Conservation (phyloP, 1,284 basidiomycete genomes). For the Ustilago curta region DNA sequence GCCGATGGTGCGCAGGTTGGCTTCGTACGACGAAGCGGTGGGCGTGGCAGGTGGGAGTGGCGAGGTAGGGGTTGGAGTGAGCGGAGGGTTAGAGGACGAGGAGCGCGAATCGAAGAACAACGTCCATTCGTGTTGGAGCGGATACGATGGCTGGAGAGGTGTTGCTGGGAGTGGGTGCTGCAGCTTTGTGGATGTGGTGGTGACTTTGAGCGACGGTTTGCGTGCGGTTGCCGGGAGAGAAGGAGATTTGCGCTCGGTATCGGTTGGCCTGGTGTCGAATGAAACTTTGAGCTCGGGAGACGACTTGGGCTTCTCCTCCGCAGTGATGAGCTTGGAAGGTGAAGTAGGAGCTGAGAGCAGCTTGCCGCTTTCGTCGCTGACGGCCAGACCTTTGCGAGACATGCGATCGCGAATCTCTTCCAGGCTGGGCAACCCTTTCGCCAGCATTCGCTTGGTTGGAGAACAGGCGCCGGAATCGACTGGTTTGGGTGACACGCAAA, state of each 20-base stretch:
- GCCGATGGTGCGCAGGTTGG: conserved; percentile 59
- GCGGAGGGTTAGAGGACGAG: not conserved
- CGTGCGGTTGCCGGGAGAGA: not conserved
- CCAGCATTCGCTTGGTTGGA: conserved; percentile 31
- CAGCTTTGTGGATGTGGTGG: not conserved
- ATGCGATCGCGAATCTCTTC: conserved; percentile 65
- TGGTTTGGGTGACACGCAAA: conserved; percentile 10
- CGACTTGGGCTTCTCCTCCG: not conserved
- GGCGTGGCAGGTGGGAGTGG: conserved; percentile 80
- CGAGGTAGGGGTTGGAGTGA: conserved; percentile 76
- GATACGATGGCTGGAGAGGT: conserved; percentile 72
- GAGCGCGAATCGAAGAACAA: conserved; percentile 80
- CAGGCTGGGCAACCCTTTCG: conserved; percentile 59
- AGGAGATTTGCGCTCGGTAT: not conserved
- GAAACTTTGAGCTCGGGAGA: conserved; percentile 1
- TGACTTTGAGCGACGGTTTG: not conserved
- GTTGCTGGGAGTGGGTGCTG: conserved; percentile 14
- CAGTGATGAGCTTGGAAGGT: conserved; percentile 9
- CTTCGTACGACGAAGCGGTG: conserved; percentile 46
- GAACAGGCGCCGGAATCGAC: conserved; percentile 21
- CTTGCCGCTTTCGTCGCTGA: conserved; percentile 4
- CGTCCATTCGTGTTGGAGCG: conserved; percentile 86
- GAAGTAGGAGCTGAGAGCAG: conserved; percentile 8
- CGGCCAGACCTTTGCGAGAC: conserved; percentile 41
- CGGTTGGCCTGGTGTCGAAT: not conserved